A percentile compares a stretch with the other conserved stretches of the same genome.
These are phyloP conservation scores for Myrmaecium sp. DNA, from an alignment of 2,329 filamentous ascomycete genomes.

Conservation along the genomic window DNA sequence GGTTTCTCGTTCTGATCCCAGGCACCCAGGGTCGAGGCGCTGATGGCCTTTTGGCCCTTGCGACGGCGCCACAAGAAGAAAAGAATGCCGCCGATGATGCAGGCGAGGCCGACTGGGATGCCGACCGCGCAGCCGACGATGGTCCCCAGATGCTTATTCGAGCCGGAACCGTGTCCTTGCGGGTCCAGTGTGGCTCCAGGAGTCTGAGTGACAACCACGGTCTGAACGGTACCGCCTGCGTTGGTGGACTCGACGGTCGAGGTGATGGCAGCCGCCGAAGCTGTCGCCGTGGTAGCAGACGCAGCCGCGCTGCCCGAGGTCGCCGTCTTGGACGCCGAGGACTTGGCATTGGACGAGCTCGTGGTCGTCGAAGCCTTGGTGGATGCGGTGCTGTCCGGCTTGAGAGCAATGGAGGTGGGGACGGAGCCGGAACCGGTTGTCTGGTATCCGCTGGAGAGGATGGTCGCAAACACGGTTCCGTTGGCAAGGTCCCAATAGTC, in stretches of 20 bases:
- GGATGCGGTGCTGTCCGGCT: slow-evolving; percentile 8
- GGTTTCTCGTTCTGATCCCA: too few relatives aligned
- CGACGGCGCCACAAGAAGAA: slow-evolving; percentile 17
- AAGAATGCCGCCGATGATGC: slow-evolving; percentile 15
- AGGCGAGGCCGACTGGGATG: slow-evolving; percentile 16
- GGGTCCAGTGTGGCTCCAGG: not conserved
- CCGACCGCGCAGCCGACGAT: slow-evolving; percentile 21
- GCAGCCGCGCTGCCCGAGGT: slow-evolving; percentile 3
- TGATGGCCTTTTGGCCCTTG: slow-evolving; percentile 8
- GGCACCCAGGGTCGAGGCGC: too few relatives aligned
- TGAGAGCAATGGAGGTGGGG: slow-evolving; percentile 10
- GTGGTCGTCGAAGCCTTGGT: not conserved
- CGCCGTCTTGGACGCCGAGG: not conserved
- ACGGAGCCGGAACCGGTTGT: slow-evolving; percentile 1
- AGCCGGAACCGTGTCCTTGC: slow-evolving; percentile 3
- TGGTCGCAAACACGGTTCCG: slow-evolving; percentile 15
- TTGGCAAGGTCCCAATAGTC: slow-evolving; percentile 17
- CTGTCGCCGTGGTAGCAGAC: slow-evolving; percentile 4
- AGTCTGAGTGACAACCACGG: not conserved
- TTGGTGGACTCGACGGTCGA: slow-evolving; percentile 3
- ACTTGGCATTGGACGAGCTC: not conserved
- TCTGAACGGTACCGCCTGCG: not conserved
- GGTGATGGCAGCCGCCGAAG: slow-evolving; percentile 2
- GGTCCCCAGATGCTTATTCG: slow-evolving; percentile 13
- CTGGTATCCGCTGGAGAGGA: too few relatives aligned